Evolutionary conservation across 805 yeast species (phyloP), one percentile per base, ranked within the genome.

Genomic region (Spathaspora hagerdaliae): DNA sequence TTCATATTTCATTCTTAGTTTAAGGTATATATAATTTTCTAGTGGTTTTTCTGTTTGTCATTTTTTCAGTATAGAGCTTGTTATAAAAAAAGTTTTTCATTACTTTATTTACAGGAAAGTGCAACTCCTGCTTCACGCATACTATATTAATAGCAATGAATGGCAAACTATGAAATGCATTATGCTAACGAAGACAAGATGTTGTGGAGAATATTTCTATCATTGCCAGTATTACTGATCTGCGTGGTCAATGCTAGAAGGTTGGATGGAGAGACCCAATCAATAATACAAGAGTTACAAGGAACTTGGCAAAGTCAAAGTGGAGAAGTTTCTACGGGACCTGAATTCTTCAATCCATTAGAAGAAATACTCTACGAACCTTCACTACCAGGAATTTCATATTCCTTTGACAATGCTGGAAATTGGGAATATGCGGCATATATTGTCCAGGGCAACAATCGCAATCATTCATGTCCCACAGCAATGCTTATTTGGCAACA

Each of bases 221-320:
- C 24, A 5, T 19, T 31, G n/a, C n/a, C 33, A 31, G 33, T n/a
- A 31, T 31, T 31, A 31, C 11, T n/a, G 11, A 31, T 31, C 33
- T 31, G 11, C 11, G 33, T 5, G 5, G n/a, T 5, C n/a, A 11
- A 3, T 31, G 11, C 33, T 11, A 31, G n/a, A 31, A n/a, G n/a
- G n/a, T 31, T 31, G 11, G 33, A n/a, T 31, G n/a, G 36, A 35
- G 8, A 15, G 24, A 6, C n/a, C 1, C 6, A 5, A 19, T 6
- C 38, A 36, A 3, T 19, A 19, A 34, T 39, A 19, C 24, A 19
- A 19, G 24, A 19, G 2, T n/a, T 48, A 6, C 45, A 46, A 43
- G 61, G 61, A 7, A 57, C 61, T 7, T 56, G 61, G 61, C 43
- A 46, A 46, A 54, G 58, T 40, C 51, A 54, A 36, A 52, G 58